Evolutionary conservation across 768 basidiomycete genomes (phyloP).

Genomic region (Mycena kentingensis): DNA sequence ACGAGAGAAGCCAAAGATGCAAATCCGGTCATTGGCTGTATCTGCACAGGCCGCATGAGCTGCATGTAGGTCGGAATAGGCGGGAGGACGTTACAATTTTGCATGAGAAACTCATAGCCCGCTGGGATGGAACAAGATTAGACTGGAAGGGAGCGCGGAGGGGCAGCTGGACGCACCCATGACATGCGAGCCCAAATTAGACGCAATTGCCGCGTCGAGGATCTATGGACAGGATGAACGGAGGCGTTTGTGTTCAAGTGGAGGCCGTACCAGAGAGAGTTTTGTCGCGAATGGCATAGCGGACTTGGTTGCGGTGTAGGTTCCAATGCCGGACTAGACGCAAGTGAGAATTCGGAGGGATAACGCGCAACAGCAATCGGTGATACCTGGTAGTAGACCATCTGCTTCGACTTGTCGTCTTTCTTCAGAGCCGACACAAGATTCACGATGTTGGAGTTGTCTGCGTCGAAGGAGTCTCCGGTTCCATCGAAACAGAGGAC

Average conservation of each 20-base stretch:
- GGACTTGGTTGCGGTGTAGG: slow-evolving; percentile 44
- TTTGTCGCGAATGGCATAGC: slow-evolving; percentile 37
- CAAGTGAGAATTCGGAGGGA: slow-evolving; percentile 12
- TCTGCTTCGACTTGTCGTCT: slow-evolving; percentile 51
- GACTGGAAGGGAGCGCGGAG: not conserved
- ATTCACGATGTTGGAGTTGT: slow-evolving; percentile 59
- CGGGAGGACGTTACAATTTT: slow-evolving; percentile 46
- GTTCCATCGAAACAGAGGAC: slow-evolving; percentile 62
- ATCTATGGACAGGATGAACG: slow-evolving; percentile 30
- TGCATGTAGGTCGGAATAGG: not conserved
- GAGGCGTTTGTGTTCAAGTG: no score
- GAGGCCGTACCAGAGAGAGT: slow-evolving; percentile 40
- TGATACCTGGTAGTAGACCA: slow-evolving; percentile 58
- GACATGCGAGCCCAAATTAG: slow-evolving; percentile 51
- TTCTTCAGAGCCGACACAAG: slow-evolving; percentile 55
- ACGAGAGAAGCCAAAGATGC: slow-evolving; percentile 69
- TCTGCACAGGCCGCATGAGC: slow-evolving; percentile 32
- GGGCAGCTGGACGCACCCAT: slow-evolving; percentile 37
- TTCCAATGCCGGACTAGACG: slow-evolving; percentile 52
- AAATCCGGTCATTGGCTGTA: slow-evolving; percentile 57
- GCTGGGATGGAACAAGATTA: slow-evolving; percentile 28
- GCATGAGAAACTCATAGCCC: slow-evolving; percentile 63
- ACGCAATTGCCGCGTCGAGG: slow-evolving; percentile 52
- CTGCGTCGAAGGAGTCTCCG: slow-evolving; percentile 51
- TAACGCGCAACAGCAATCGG: not conserved